These are phyloP conservation scores for Psidium guajava DNA, from an alignment of 345 rosid genomes.

Conservation along the genomic window DNA sequence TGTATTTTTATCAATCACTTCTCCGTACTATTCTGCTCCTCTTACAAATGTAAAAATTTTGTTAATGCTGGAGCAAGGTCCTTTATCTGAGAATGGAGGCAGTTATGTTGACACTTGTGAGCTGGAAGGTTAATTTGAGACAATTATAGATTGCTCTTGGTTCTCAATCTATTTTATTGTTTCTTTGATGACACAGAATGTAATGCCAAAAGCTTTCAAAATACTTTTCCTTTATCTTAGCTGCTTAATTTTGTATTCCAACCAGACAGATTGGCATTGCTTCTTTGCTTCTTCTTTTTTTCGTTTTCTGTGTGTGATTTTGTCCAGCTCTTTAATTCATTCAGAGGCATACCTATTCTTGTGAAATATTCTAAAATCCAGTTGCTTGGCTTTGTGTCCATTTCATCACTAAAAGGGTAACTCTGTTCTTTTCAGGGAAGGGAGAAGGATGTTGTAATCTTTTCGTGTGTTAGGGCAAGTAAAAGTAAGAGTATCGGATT, in stretches of 20 bases:
- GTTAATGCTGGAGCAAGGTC: background rate
- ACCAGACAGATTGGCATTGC: background rate
- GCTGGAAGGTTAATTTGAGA: background rate
- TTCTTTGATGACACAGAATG: background rate
- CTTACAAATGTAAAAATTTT: background rate
- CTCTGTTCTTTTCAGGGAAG: conserved; percentile 45
- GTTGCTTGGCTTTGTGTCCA: background rate
- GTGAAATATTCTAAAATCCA: background rate
- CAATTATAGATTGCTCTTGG: background rate
- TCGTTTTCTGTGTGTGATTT: background rate
- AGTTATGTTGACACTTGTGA: background rate
- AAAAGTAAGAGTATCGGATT: conserved; percentile 64
- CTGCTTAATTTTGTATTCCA: background rate
- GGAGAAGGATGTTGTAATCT: conserved; percentile 89
- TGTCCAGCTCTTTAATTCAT: background rate
- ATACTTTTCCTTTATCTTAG: background rate
- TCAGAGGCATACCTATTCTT: background rate
- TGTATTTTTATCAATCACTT: background rate
- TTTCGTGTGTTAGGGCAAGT: conserved; percentile 89
- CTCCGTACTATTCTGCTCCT: background rate
- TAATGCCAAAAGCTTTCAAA: background rate
- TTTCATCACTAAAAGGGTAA: background rate
- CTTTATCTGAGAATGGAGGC: background rate
- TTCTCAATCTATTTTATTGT: background rate
- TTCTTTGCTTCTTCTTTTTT: background rate